These are phyloP conservation scores for Akanthomyces dipterigenus DNA, from an alignment of 2,329 filamentous ascomycete species.

Conservation along the genomic window DNA sequence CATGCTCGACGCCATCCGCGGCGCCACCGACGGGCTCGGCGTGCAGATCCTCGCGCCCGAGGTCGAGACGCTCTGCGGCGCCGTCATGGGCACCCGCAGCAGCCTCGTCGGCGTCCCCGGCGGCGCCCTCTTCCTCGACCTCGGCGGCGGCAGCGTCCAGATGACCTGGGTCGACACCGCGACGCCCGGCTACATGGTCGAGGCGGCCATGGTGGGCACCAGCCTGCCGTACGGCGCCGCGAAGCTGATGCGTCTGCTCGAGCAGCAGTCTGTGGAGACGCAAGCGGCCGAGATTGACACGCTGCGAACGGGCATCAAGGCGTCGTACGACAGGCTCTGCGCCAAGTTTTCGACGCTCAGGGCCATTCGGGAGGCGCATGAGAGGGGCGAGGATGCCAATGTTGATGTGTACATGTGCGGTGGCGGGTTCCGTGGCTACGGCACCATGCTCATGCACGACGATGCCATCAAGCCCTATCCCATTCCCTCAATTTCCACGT, in stretches of 20 bases:
- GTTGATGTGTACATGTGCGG: slow-evolving; percentile 79
- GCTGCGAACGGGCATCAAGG: slow-evolving; percentile 51
- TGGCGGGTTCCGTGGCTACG: slow-evolving; percentile 85
- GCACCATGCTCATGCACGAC: slow-evolving; percentile 77
- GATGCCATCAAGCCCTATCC: slow-evolving; percentile 72
- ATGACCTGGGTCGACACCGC: slow-evolving; percentile 56
- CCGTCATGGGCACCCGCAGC: slow-evolving; percentile 70
- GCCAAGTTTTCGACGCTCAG: slow-evolving; percentile 43
- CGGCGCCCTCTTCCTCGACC: slow-evolving; percentile 75
- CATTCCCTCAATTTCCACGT: slow-evolving; percentile 75
- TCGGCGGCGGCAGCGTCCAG: slow-evolving; percentile 67
- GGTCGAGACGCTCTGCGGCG: slow-evolving; percentile 77
- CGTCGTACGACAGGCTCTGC: slow-evolving; percentile 51
- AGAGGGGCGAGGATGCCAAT: slow-evolving; percentile 27
- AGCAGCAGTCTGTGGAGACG: slow-evolving; percentile 30
- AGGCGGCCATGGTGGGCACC: slow-evolving; percentile 47
- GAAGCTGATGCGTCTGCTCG: slow-evolving; percentile 44
- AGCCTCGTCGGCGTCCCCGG: slow-evolving; percentile 55
- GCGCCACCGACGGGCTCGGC: slow-evolving; percentile 54
- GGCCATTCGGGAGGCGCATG: slow-evolving; percentile 29
- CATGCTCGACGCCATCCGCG: slow-evolving; percentile 59
- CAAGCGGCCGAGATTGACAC: slow-evolving; percentile 43
- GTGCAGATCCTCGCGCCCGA: slow-evolving; percentile 70
- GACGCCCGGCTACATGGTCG: slow-evolving; percentile 38
- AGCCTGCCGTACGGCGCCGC: slow-evolving; percentile 58